phyloP scores from a whole-genome alignment of 371 early-diverging fungal genomes.

The Saksenaea vasiformis region DNA sequence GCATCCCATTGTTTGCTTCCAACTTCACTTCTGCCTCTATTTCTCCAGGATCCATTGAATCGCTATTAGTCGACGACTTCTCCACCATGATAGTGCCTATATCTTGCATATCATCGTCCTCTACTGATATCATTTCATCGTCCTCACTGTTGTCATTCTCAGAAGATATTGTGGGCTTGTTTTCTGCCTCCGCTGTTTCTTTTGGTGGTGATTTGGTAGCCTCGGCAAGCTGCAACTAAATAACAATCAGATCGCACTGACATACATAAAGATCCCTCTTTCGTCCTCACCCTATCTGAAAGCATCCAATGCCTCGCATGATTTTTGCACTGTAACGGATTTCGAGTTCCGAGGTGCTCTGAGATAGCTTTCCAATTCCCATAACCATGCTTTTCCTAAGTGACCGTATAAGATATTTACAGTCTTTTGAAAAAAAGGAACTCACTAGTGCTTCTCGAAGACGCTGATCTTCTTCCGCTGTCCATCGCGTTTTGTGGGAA shows the following conservation, averaged over 20 bases:
- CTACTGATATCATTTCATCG: not conserved
- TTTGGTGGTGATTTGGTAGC: not conserved
- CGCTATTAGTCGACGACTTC: not conserved
- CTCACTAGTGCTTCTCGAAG: slow-evolving; percentile 52
- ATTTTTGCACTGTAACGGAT: slow-evolving; percentile 68
- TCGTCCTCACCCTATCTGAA: slow-evolving; percentile 45
- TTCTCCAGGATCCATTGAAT: not conserved
- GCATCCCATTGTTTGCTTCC: too few relatives aligned
- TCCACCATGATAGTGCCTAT: slow-evolving; percentile 24
- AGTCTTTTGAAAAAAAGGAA: not conserved
- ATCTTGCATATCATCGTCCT: not conserved
- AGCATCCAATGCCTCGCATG: slow-evolving; percentile 64
- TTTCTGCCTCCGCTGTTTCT: not conserved
- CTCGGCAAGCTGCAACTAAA: not conserved
- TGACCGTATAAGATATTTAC: not conserved
- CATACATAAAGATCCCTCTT: not conserved
- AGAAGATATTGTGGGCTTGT: not conserved
- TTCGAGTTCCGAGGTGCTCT: slow-evolving; percentile 55
- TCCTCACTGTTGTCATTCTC: not conserved
- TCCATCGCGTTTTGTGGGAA: slow-evolving; percentile 67
- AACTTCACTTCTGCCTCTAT: not conserved
- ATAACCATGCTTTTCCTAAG: slow-evolving; percentile 55
- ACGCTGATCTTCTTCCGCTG: slow-evolving; percentile 41
- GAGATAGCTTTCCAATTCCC: slow-evolving; percentile 70
- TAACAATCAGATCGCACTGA: not conserved